These are phyloP conservation scores for Colletotrichum agaves DNA, from an alignment of 2,329 filamentous ascomycete species.

Conservation along the genomic window DNA sequence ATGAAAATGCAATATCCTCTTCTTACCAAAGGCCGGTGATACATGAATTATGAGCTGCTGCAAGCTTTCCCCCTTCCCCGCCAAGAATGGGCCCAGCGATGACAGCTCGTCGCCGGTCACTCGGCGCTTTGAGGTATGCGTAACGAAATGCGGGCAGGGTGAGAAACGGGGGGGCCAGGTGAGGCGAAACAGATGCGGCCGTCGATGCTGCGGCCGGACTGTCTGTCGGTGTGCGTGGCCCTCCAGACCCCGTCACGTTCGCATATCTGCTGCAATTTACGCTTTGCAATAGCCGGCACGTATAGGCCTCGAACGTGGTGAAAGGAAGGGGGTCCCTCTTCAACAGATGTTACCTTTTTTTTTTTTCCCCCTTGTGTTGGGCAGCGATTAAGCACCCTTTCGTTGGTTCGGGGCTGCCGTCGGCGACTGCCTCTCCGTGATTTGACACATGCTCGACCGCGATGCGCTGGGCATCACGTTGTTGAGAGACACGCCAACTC, in stretches of 20 bases:
- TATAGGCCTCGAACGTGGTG: not conserved
- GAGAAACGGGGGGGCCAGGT: not conserved
- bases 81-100: conserved; percentile 5
- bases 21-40: not conserved
- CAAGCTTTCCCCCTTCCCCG: conserved; percentile 1
- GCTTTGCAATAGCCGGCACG: not conserved
- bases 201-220: conserved; percentile 22
- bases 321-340: too few species aligned
- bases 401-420: not conserved
- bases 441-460: not conserved
- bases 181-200: conserved; percentile 18
- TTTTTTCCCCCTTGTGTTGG: conserved; percentile 25
- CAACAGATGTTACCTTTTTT: not conserved
- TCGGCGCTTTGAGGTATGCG: conserved; percentile 18
- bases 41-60: conserved; percentile 3
- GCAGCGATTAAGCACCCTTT: conserved; percentile 20
- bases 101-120: conserved; percentile 21
- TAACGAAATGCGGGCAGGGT: not conserved
- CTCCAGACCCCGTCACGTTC: conserved; percentile 11
- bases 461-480: conserved; percentile 20
- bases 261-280: conserved; percentile 10
- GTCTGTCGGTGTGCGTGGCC: conserved; percentile 34
- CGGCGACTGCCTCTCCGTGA: not conserved
- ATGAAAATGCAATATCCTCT: not conserved
- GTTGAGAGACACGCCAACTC: conserved; percentile 31